Base-by-base conservation (phyloP, 1,284 basidiomycete species). In the Austroboletus niveus region DNA sequence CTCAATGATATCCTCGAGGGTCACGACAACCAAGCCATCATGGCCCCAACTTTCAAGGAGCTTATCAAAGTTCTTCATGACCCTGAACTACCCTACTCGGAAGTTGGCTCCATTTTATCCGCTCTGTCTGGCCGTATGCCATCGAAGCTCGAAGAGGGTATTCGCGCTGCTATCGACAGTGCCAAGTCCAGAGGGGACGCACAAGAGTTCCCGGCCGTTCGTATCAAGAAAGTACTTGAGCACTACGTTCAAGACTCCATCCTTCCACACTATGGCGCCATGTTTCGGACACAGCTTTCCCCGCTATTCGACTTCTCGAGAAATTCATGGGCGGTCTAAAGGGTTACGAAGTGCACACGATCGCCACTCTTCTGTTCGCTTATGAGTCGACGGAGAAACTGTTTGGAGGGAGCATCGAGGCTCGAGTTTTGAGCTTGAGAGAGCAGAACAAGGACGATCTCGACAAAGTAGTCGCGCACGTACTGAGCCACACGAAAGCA, bases 401-500 rank as follows among this genome's bases (percentile, higher is more conserved):
- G 34, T 99, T 99, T 66, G 90, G 91, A 53, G 85, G 90, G 30
- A 92, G 89, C 64, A 94, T 96, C 55, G 95, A 98, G 72, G 91
- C 94, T 55, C 85, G 94, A 42, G 87, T 99, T 44, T 81, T 99
- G 57, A 83, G 87, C 55, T 81, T 99, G 48, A 85, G 97, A 54
- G 94, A 98, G 53, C 87, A 94, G 64, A 74, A 95, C 77, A 95
- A 97, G 73, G 92, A 96, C 61, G 81, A 92, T 56, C 84, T 98
- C 35, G 94, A 97, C 72, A 86, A 89, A 62, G 96, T 95, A 30
- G 88, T 90, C 46, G 81, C 80, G 48, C 78, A 96, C 38, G 93
- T 98, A 27, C 80, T 98, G 49, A 97, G 96, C 60, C 97, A 99
- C 74, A 91, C 92, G 74, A 97, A 95, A 75, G 92, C 93, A 17